Conservation (phyloP, 257 asterid genomes). For the Sherardia arvensis region DNA sequence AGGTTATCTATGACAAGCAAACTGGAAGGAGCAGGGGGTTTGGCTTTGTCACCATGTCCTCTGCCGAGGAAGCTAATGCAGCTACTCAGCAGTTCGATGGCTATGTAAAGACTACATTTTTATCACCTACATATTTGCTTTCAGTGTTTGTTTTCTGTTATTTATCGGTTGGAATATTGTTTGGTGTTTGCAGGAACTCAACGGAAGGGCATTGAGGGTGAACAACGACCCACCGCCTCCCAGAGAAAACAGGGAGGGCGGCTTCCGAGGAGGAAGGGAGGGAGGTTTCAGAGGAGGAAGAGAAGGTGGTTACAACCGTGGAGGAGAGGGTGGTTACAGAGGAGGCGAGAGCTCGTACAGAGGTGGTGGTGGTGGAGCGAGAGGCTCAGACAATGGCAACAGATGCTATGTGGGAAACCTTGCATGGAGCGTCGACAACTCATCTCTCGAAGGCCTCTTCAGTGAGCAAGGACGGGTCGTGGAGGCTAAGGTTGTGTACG, state of each 20-base stretch:
- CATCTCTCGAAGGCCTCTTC: conserved; percentile 59
- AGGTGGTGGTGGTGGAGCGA: conserved; percentile 48
- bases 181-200: conserved; percentile 49
- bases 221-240: conserved; percentile 81
- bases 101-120: conserved; percentile 36
- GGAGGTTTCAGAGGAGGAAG: conserved; percentile 18
- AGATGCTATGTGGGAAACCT: conserved; percentile 77
- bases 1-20: conserved; percentile 86
- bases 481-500: conserved; percentile 80
- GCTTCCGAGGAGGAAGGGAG: background rate
- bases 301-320: conserved; percentile 31
- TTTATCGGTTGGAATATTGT: background rate
- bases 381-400: conserved; percentile 28
- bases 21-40: conserved; percentile 90
- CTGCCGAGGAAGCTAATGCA: conserved; percentile 57
- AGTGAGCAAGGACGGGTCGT: conserved; percentile 67
- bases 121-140: background rate
- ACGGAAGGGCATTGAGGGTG: conserved; percentile 74
- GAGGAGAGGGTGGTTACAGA: conserved; percentile 26
- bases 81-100: conserved; percentile 77
- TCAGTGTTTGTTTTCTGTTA: background rate
- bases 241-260: conserved; percentile 27
- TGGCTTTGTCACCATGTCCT: conserved; percentile 87
- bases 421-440: conserved; percentile 79
- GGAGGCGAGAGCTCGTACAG: background rate